A percentile compares a stretch with the other conserved stretches of the same genome.
Conservation (phyloP, 768 basidiomycete species). For the Boletus speciosus region DNA sequence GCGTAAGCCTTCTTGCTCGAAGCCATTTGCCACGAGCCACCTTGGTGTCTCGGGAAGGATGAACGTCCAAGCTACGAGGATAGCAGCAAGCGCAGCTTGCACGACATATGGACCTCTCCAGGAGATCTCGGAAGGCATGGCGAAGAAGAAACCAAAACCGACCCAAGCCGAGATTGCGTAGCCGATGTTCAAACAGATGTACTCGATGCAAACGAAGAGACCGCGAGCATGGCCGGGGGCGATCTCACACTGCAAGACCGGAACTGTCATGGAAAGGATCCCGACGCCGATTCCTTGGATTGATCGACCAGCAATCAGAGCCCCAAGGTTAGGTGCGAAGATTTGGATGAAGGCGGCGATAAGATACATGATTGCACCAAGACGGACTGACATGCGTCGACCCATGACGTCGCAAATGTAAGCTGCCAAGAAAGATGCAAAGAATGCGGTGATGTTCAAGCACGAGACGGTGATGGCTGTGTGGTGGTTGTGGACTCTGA, state of each 20-base stretch:
- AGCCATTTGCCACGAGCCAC: slow-evolving; percentile 54
- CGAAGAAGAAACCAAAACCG: slow-evolving; percentile 48
- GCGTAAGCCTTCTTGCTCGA: slow-evolving; percentile 45
- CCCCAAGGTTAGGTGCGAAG: slow-evolving; percentile 42
- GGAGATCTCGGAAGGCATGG: slow-evolving; percentile 42
- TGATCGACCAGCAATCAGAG: slow-evolving; percentile 41
- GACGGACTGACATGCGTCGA: slow-evolving; percentile 47
- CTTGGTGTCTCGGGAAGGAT: slow-evolving; percentile 51
- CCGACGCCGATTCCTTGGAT: slow-evolving; percentile 50
- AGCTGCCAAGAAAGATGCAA: slow-evolving; percentile 44
- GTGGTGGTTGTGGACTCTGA: background rate
- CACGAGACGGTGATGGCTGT: slow-evolving; percentile 49
- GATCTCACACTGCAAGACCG: slow-evolving; percentile 48
- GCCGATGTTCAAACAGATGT: slow-evolving; percentile 48
- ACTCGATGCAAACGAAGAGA: slow-evolving; percentile 51
- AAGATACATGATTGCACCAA: slow-evolving; percentile 48
- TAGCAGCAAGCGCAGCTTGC: slow-evolving; percentile 46
- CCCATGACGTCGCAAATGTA: slow-evolving; percentile 51
- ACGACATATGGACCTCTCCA: slow-evolving; percentile 58
- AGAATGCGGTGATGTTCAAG: slow-evolving; percentile 47
- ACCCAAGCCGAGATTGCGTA: slow-evolving; percentile 50
- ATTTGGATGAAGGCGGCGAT: slow-evolving; percentile 49
- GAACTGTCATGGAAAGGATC: slow-evolving; percentile 50
- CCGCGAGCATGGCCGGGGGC: slow-evolving; percentile 47
- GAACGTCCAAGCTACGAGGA: slow-evolving; percentile 47